Evolutionary conservation across 805 yeast genomes (phyloP).

Genomic region (Priceomyces medius): DNA sequence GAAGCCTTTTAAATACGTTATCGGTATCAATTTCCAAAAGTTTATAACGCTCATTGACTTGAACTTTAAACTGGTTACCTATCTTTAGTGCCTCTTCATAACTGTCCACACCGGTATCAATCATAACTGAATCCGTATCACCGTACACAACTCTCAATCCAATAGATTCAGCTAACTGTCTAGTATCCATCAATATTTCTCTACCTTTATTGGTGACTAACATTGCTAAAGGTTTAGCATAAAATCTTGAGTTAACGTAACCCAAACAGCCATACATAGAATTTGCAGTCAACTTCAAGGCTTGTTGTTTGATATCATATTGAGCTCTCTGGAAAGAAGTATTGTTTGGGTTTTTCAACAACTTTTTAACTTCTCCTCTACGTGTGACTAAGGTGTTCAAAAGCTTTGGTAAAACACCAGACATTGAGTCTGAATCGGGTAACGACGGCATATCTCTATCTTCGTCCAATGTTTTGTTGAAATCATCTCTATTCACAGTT

Average conservation of each 20-base stretch:
- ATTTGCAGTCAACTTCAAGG: slow-evolving; percentile 93
- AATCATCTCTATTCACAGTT: slow-evolving; percentile 73
- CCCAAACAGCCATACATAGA: slow-evolving; percentile 99
- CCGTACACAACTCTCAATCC: slow-evolving; percentile 90
- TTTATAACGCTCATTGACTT: slow-evolving; percentile 86
- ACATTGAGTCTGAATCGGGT: slow-evolving; percentile 56
- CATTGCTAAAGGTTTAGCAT: slow-evolving; percentile 95
- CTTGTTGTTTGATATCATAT: slow-evolving; percentile 93
- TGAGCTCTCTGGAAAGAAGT: slow-evolving; percentile 68
- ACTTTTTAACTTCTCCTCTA: slow-evolving; percentile 87
- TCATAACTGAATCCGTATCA: slow-evolving; percentile 99
- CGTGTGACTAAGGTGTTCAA: slow-evolving; percentile 82
- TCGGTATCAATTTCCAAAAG: slow-evolving; percentile 92
- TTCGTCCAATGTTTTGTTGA: slow-evolving; percentile 39
- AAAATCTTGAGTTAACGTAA: slow-evolving; percentile 84
- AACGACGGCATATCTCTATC: slow-evolving; percentile 66
- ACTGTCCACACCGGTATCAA: slow-evolving; percentile 76
- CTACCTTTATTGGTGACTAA: slow-evolving; percentile 93
- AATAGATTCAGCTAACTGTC: slow-evolving; percentile 85
- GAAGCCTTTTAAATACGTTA: slow-evolving; percentile 80
- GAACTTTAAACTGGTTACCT: slow-evolving; percentile 79
- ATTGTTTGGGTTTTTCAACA: slow-evolving; percentile 72
- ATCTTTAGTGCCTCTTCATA: slow-evolving; percentile 73
- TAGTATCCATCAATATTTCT: slow-evolving; percentile 89
- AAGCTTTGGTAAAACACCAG: slow-evolving; percentile 85